These are phyloP conservation scores for Dendrostoma leiphaemia DNA, from an alignment of 2,329 filamentous ascomycete genomes.

Conservation along the genomic window DNA sequence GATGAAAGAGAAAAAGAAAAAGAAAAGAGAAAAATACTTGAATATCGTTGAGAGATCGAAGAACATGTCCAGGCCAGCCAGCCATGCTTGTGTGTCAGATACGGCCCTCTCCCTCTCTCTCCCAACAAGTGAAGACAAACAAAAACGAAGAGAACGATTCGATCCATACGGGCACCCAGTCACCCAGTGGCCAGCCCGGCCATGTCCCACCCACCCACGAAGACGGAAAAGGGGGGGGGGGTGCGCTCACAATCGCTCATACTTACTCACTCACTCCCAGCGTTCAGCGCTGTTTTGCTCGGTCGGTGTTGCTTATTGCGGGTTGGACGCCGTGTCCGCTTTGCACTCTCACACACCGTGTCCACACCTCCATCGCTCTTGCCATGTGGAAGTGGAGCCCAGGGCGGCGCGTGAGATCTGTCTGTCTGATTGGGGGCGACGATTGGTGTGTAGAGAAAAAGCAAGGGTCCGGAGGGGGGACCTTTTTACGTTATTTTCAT, in stretches of 20 bases:
- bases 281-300: neutral
- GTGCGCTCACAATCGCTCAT: neutral
- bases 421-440: neutral
- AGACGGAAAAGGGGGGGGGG: neutral
- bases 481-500: too few species aligned
- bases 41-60: too few species aligned
- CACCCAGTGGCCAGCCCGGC: neutral
- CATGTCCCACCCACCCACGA: neutral
- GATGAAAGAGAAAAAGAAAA: too few species aligned
- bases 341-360: neutral
- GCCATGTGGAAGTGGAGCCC: slow-evolving; percentile 4
- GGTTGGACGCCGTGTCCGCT: neutral
- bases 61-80: too few species aligned
- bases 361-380: neutral
- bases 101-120: too few species aligned
- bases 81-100: too few species aligned
- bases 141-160: too few species aligned
- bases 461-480: too few species aligned
- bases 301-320: neutral
- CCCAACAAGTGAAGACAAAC: too few species aligned
- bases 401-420: neutral
- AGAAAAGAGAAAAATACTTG: too few species aligned
- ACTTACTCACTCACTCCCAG: neutral
- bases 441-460: neutral
- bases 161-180: too few species aligned